Evolutionary conservation across 345 rosid species (phyloP).

Genomic region (Rhizophora mangle): DNA sequence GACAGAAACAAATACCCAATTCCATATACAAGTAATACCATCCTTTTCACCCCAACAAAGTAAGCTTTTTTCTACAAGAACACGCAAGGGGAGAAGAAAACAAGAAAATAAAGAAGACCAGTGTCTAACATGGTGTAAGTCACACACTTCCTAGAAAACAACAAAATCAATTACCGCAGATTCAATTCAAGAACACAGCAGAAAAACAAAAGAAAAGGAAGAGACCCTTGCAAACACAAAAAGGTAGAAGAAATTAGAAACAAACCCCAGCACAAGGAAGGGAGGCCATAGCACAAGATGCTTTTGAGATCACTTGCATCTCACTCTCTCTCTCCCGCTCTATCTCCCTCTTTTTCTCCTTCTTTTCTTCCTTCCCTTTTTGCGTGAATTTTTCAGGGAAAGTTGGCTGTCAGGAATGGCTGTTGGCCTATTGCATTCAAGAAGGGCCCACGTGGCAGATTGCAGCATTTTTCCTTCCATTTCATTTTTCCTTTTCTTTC

Average conservation of each 20-base stretch:
- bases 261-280: conserved; percentile 65
- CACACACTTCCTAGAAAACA: too few relatives aligned
- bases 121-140: conserved; percentile 3
- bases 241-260: not conserved
- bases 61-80: too few relatives aligned
- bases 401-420: too few relatives aligned
- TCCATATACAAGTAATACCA: not conserved
- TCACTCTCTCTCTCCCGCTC: conserved; percentile 1
- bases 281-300: conserved; percentile 76
- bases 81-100: not conserved
- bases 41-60: not conserved
- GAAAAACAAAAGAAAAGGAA: not conserved
- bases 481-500: not conserved
- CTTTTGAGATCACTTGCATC: conserved; percentile 71
- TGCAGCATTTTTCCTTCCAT: too few relatives aligned
- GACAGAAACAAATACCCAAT: not conserved
- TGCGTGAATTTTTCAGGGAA: too few relatives aligned
- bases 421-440: not conserved
- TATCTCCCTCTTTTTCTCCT: too few relatives aligned
- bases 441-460: conserved; percentile 5
- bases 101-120: not conserved
- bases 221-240: not conserved
- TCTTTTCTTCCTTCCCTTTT: too few relatives aligned
- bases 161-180: not conserved
- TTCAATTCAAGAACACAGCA: not conserved